These are phyloP conservation scores for Ophiostoma quercus DNA, from an alignment of 2,329 filamentous ascomycete species.

Conservation along the genomic window DNA sequence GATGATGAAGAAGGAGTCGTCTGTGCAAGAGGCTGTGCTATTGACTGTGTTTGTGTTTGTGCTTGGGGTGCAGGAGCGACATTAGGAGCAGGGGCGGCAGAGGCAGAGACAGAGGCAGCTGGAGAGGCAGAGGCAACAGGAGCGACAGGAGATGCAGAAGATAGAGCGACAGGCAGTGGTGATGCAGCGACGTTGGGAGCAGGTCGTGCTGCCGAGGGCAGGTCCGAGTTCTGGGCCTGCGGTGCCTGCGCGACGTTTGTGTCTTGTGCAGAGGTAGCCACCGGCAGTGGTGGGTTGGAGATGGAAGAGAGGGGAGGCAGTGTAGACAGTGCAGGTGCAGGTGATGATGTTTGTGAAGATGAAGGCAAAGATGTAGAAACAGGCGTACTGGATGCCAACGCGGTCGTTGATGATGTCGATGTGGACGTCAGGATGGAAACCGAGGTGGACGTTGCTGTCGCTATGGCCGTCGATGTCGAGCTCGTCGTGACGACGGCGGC, in stretches of 20 bases:
- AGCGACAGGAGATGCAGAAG: not conserved
- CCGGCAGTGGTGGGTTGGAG: not conserved
- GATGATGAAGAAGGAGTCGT: constrained; percentile 13
- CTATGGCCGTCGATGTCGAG: constrained; percentile 25
- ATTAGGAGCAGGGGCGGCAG: constrained; percentile 18
- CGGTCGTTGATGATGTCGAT: constrained; percentile 25
- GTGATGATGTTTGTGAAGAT: not conserved
- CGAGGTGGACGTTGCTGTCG: constrained; percentile 10
- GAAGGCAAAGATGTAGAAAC: not conserved
- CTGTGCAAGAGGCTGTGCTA: constrained; percentile 24
- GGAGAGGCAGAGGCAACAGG: not conserved
- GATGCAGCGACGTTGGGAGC: not conserved
- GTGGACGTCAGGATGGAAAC: constrained; percentile 15
- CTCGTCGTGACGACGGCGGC: constrained; percentile 18
- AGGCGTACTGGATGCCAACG: constrained; percentile 22
- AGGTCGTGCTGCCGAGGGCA: not conserved
- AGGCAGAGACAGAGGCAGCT: not conserved
- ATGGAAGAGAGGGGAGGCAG: not conserved
- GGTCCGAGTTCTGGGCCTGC: not conserved
- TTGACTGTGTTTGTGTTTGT: constrained; percentile 6
- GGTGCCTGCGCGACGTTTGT: not conserved
- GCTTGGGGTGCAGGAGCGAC: constrained; percentile 21
- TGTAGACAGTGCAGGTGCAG: not conserved
- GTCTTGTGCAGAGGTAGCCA: not conserved
- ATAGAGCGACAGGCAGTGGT: not conserved